Conservation (phyloP, 306 rosid genomes). For the Quillaja saponaria region DNA sequence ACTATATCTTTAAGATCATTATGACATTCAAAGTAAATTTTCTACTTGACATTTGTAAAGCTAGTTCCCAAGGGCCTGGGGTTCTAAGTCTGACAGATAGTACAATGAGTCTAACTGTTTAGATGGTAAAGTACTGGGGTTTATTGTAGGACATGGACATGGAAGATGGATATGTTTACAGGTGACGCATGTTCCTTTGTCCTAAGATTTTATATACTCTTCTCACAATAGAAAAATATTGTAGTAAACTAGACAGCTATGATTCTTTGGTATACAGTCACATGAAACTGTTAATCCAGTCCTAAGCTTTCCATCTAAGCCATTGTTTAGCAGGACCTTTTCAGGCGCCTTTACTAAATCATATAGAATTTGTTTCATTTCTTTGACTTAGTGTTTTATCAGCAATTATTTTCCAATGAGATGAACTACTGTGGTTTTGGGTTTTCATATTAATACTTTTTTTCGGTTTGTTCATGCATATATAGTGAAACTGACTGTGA, state of each 20-base stretch:
- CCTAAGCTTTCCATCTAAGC: not conserved
- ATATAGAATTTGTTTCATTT: not conserved
- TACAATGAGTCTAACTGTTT: no score
- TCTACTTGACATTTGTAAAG: no score
- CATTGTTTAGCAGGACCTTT: slow-evolving; percentile 7
- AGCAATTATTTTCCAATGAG: slow-evolving; percentile 1
- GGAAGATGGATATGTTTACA: not conserved
- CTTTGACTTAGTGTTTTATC: not conserved
- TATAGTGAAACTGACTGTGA: slow-evolving; percentile 12
- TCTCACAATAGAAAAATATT: not conserved
- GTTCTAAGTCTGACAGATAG: no score
- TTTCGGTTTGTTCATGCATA: slow-evolving; percentile 3
- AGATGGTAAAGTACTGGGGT: no score
- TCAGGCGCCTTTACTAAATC: not conserved
- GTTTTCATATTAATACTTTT: not conserved
- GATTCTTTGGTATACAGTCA: not conserved
- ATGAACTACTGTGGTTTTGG: not conserved
- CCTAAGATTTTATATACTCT: slow-evolving; percentile 2
- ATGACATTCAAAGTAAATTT: no score
- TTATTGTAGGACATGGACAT: no score
- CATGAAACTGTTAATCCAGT: slow-evolving; percentile 17
- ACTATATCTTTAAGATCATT: no score
- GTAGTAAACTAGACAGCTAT: slow-evolving; percentile 13
- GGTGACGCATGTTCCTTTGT: slow-evolving; percentile 15
- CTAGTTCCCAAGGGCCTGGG: no score